phyloP scores from a whole-genome alignment of 768 basidiomycete genomes.

The Kwoniella dendrophila region DNA sequence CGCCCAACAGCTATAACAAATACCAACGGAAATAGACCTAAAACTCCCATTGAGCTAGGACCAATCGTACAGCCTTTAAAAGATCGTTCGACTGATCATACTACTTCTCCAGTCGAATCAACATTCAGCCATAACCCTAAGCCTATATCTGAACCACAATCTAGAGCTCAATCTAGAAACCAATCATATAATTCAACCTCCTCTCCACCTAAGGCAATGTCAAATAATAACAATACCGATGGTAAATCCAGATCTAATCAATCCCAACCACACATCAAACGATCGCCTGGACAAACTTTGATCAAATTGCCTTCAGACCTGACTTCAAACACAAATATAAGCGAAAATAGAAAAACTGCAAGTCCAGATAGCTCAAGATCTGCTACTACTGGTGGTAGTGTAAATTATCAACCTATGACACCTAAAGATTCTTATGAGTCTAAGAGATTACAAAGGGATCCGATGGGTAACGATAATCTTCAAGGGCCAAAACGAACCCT shows the following conservation, averaged over 20 bases:
- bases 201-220: background rate
- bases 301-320: constrained; percentile 12
- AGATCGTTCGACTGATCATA: constrained; percentile 11
- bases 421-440: constrained; percentile 21
- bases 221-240: background rate
- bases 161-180: background rate
- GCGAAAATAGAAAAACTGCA: constrained; percentile 16
- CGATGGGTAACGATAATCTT: too few species aligned
- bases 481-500: too few species aligned
- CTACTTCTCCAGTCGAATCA: background rate
- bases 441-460: background rate
- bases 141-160: background rate
- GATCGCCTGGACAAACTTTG: constrained; percentile 12
- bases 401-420: constrained; percentile 28
- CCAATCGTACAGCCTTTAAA: constrained; percentile 9
- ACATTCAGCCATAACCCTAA: background rate
- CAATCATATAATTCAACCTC: background rate
- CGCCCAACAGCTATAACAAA: background rate
- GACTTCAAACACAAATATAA: too few species aligned
- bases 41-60: constrained; percentile 13
- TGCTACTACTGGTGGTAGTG: constrained; percentile 33
- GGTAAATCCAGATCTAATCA: background rate
- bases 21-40: constrained; percentile 1
- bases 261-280: background rate
- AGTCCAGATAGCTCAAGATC: constrained; percentile 21